Evolutionary conservation across 306 rosid species (phyloP).

Genomic region (Corylus avellana): DNA sequence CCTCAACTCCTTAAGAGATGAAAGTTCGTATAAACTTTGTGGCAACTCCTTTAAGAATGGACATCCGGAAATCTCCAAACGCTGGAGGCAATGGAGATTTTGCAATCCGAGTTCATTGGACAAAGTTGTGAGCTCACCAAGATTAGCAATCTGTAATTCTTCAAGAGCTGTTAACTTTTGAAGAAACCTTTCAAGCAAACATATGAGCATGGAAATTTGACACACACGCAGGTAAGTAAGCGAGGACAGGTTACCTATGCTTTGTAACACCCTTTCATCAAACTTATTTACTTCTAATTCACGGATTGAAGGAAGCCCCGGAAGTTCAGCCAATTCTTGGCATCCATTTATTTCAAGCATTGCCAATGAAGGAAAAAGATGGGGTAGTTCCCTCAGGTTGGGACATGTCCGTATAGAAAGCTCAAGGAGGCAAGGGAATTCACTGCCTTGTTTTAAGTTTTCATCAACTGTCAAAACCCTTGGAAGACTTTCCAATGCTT

Average conservation of each 20-base stretch:
- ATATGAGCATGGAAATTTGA: slow-evolving; percentile 20
- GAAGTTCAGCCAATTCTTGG: slow-evolving; percentile 24
- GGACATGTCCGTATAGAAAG: slow-evolving; percentile 33
- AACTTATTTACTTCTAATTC: slow-evolving; percentile 29
- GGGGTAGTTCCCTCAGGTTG: slow-evolving; percentile 28
- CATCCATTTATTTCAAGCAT: slow-evolving; percentile 32
- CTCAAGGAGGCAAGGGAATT: slow-evolving; percentile 33
- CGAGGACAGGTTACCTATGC: slow-evolving; percentile 21
- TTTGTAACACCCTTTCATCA: slow-evolving; percentile 3
- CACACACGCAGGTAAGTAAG: slow-evolving; percentile 31
- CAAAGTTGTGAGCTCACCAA: slow-evolving; percentile 26
- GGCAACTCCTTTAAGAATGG: slow-evolving; percentile 28
- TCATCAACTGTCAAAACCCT: slow-evolving; percentile 1
- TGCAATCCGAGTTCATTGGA: slow-evolving; percentile 29
- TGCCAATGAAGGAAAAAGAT: slow-evolving; percentile 26
- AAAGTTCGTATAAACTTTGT: slow-evolving; percentile 14
- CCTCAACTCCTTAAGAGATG: slow-evolving; percentile 29
- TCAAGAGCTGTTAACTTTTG: slow-evolving; percentile 24
- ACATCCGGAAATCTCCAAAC: slow-evolving; percentile 35
- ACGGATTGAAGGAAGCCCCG: slow-evolving; percentile 28
- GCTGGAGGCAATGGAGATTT: slow-evolving; percentile 29
- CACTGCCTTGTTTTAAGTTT: neutral
- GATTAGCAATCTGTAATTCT: slow-evolving; percentile 29
- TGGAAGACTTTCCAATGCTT: slow-evolving; percentile 29
- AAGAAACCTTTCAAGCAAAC: slow-evolving; percentile 26